phyloP scores from a whole-genome alignment of 2,329 filamentous ascomycete species.

The Gremmenia infestans region DNA sequence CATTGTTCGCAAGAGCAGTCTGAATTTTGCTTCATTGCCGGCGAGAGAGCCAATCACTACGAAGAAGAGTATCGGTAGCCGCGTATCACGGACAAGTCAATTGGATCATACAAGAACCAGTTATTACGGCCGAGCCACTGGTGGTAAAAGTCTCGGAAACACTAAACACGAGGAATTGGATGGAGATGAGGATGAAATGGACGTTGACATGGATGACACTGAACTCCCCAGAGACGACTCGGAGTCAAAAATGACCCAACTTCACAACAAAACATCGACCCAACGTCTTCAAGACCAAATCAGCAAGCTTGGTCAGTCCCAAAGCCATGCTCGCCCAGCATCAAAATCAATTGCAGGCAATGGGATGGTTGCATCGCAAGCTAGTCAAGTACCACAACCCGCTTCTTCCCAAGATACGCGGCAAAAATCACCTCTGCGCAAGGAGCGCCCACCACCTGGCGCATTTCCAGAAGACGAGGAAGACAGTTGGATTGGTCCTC shows the following conservation, averaged over 20 bases:
- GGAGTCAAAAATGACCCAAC: conserved; percentile 46
- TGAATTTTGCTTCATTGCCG: conserved; percentile 89
- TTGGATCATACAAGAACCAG: conserved; percentile 68
- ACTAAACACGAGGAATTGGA: conserved; percentile 41
- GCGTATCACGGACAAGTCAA: conserved; percentile 72
- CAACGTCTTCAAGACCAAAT: conserved; percentile 92
- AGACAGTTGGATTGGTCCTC: conserved; percentile 59
- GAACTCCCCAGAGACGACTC: conserved; percentile 34
- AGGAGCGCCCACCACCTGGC: conserved; percentile 40
- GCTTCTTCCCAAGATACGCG: conserved; percentile 10
- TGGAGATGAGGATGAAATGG: conserved; percentile 46
- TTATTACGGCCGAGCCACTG: conserved; percentile 68
- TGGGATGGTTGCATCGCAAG: conserved; percentile 16
- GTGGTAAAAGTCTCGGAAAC: conserved; percentile 65
- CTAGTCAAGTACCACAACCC: conserved; percentile 15
- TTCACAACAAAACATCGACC: conserved; percentile 85
- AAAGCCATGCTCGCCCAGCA: conserved; percentile 25
- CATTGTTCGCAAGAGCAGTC: conserved; percentile 81
- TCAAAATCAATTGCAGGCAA: conserved; percentile 31
- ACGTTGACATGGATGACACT: conserved; percentile 33
- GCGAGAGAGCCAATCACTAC: conserved; percentile 80
- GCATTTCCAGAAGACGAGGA: conserved; percentile 55
- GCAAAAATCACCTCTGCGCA: conserved; percentile 13
- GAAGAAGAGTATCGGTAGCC: conserved; percentile 75
- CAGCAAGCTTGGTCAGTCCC: conserved; percentile 60